These are phyloP conservation scores for Pythium aquatile DNA, from an alignment of 352 stramenopile species.

Conservation along the genomic window DNA sequence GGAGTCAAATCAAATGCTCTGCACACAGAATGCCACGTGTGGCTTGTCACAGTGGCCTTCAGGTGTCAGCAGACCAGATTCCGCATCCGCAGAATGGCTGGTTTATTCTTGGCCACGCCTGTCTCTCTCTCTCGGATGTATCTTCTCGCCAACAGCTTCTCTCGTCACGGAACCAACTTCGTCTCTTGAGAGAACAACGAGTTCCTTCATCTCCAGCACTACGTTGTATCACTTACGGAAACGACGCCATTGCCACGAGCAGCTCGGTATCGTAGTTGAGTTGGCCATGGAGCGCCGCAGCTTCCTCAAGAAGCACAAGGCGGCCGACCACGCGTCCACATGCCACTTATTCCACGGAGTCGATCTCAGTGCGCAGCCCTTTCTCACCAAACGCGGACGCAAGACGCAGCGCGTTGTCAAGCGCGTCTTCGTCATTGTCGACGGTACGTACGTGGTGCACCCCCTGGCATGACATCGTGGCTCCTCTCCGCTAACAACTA, in stretches of 20 bases:
- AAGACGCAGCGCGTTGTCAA: slow-evolving; percentile 67
- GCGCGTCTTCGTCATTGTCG: slow-evolving; percentile 73
- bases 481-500: too few relatives aligned
- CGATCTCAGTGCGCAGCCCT: slow-evolving; percentile 62
- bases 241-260: neutral
- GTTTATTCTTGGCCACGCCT: slow-evolving; percentile 8
- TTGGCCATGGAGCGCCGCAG: slow-evolving; percentile 23
- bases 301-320: slow-evolving; percentile 17
- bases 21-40: neutral
- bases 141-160: neutral
- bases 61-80: neutral
- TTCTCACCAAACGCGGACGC: slow-evolving; percentile 69
- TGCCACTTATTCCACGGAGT: slow-evolving; percentile 54
- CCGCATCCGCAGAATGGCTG: neutral
- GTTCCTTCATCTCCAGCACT: neutral
- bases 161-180: neutral
- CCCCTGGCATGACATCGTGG: neutral
- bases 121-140: neutral
- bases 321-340: slow-evolving; percentile 7
- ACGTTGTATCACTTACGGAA: neutral
- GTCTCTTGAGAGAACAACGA: neutral
- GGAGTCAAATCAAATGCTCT: neutral
- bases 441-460: slow-evolving; percentile 33
- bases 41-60: neutral
- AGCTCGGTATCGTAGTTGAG: neutral